These are phyloP conservation scores for Salvia rosmarinus DNA, from an alignment of 257 asterid genomes.

Conservation along the genomic window DNA sequence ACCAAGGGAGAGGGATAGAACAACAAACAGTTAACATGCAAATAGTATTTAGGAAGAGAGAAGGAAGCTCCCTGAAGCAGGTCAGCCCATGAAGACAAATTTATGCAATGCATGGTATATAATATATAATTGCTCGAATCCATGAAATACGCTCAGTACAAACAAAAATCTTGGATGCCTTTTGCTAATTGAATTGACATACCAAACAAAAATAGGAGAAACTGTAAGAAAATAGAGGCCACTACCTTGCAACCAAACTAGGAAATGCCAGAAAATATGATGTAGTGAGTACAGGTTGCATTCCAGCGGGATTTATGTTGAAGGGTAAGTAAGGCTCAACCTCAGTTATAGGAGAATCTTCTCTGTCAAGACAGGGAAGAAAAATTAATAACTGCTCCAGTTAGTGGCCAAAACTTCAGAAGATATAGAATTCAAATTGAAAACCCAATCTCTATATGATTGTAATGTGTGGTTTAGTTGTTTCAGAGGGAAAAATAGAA, in stretches of 20 bases:
- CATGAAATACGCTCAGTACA: background rate
- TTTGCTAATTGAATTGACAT: constrained; percentile 3
- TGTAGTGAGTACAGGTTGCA: constrained; percentile 96
- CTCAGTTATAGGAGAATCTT: constrained; percentile 79
- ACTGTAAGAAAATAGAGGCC: background rate
- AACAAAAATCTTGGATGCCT: background rate
- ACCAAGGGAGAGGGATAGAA: background rate
- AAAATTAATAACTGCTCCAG: constrained; percentile 20
- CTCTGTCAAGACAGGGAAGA: constrained; percentile 57
- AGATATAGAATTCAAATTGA: constrained; percentile 7
- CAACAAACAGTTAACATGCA: background rate
- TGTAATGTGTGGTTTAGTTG: constrained; percentile 1
- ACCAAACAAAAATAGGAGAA: constrained; percentile 11
- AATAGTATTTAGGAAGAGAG: background rate
- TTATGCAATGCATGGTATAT: background rate
- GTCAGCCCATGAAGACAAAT: background rate
- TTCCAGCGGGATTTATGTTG: constrained; percentile 99
- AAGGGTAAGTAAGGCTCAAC: constrained; percentile 98
- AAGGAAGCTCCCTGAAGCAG: background rate
- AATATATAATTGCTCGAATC: background rate
- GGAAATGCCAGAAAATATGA: constrained; percentile 98
- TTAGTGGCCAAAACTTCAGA: constrained; percentile 3
- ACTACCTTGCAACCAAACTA: constrained; percentile 79
- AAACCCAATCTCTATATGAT: background rate
- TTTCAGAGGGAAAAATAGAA: background rate